Base-by-base conservation (phyloP, 116 monocot genomes). In the Papilionanthe hybrid region DNA sequence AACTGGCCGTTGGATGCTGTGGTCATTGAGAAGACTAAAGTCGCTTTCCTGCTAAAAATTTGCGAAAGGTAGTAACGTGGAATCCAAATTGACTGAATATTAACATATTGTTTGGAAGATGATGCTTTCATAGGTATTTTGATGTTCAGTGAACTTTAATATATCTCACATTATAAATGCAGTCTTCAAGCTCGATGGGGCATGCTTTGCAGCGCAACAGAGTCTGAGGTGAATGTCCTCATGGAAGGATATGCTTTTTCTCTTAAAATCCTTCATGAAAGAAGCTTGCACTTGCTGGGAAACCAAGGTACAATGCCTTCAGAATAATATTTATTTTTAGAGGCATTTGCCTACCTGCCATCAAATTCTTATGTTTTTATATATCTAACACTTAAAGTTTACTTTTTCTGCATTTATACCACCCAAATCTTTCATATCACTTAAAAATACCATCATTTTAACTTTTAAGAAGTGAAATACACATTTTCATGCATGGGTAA, bases 31-130 rank as follows among this genome's bases (percentile, higher is more conserved):
- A 98, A 91, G 84, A 98, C 94, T 56, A 98, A 94, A 81, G 75
- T 81, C 69, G 91, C 98, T 80, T 98, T 94, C 79, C 91, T 98
- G 75, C 73, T 98, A 55, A 93, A 94, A 88, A 94, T 98, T 84
- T 94, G 86, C 47, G 85, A 93, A 84, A 98, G 92, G 97, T 97
- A 78, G 15, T 47, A n/a, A 55, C 12, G 0, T 6, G n/a, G 5
- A 10, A 49, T 72, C 43, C 43, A 75, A n/a, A 1, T 43, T 73
- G 22, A 44, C 75, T 72, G 72, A 72, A 47, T 19, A 28, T 28
- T 45, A 28, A 17, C 10, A 49, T 73, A 57, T 27, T 71, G 7
- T 20, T 68, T 45, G 22, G 42, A 5, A 19, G 32, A 75, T 55
- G 30, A 28, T 66, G 72, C 53, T 25, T 79, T 1, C 78, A 27